Percentiles rank a stretch among this genome's conserved stretches.
phyloP scores from a whole-genome alignment of 192 early-diverging fungal species.

The Rhizophagus clarus region DNA sequence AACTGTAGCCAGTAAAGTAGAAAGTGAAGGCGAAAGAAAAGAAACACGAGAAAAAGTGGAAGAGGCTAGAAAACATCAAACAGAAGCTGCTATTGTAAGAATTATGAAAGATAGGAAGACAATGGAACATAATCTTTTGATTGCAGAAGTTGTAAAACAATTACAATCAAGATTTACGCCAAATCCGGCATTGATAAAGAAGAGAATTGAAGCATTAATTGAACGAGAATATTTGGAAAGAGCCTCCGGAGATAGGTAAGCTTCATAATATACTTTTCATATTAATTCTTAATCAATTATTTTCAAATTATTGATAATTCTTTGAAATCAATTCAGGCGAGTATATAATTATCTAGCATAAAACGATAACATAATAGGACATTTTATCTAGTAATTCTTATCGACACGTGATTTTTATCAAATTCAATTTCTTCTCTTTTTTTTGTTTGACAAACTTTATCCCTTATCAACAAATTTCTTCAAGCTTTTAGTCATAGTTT shows the following conservation, averaged over 20 bases:
- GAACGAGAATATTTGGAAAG: constrained; percentile 96
- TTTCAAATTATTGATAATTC: neutral
- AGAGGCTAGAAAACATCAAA: constrained; percentile 83
- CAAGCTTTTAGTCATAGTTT: neutral
- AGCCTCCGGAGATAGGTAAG: constrained; percentile 50
- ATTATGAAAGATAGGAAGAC: constrained; percentile 95
- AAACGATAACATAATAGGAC: constrained; percentile 10
- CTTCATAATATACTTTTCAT: neutral
- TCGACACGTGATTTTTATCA: neutral
- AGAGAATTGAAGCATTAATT: constrained; percentile 92
- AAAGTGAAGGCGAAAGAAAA: constrained; percentile 75
- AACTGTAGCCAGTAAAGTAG: constrained; percentile 64
- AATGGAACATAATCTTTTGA: constrained; percentile 85
- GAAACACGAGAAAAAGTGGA: constrained; percentile 86
- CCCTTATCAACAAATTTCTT: neutral
- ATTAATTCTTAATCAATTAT: neutral
- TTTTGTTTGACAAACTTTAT: neutral
- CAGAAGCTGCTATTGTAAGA: constrained; percentile 94
- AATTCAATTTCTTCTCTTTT: neutral
- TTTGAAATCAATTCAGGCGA: constrained; percentile 1
- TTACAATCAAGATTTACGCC: constrained; percentile 81
- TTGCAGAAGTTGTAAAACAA: constrained; percentile 82
- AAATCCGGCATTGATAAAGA: constrained; percentile 86
- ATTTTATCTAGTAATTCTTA: neutral
- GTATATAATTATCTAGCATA: constrained; percentile 34